Conservation (phyloP, 2,329 filamentous ascomycete genomes). For the Leptographium lundbergii region DNA sequence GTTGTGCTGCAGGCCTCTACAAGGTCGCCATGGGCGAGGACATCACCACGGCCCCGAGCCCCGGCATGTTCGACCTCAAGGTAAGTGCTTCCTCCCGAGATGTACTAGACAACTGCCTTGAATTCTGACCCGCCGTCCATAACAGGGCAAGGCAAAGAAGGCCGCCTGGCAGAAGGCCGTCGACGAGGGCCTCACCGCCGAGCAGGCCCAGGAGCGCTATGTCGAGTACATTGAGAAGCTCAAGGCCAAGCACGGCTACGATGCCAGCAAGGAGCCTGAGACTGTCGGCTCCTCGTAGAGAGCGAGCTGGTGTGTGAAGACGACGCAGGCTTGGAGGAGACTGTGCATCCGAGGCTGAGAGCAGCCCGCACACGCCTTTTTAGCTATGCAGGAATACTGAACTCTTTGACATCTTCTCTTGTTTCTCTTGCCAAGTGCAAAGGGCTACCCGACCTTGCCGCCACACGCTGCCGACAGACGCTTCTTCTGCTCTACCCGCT, state of each 20-base stretch:
- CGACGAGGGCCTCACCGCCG: slow-evolving; percentile 47
- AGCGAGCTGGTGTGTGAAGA: not conserved
- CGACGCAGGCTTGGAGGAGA: no score
- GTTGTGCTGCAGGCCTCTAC: slow-evolving; percentile 36
- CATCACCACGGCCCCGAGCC: slow-evolving; percentile 39
- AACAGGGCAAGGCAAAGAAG: slow-evolving; percentile 67
- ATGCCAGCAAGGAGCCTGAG: slow-evolving; percentile 51
- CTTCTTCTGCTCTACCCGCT: not conserved
- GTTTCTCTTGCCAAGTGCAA: slow-evolving; percentile 11
- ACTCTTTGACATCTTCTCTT: not conserved
- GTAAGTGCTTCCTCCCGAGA: slow-evolving; percentile 23
- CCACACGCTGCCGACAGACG: no score
- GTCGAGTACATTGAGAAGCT: slow-evolving; percentile 58
- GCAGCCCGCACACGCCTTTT: no score
- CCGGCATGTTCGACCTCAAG: slow-evolving; percentile 61
- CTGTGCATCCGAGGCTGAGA: no score
- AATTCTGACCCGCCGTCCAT: not conserved
- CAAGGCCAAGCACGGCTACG: slow-evolving; percentile 57
- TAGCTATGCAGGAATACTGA: not conserved
- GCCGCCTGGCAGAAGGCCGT: slow-evolving; percentile 61
- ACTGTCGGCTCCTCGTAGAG: slow-evolving; percentile 26
- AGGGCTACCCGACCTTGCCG: not conserved
- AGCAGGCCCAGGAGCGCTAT: slow-evolving; percentile 66
- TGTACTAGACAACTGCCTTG: not conserved
- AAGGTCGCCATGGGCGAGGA: slow-evolving; percentile 47